Evolutionary conservation across 352 stramenopile species (phyloP).

Genomic region (Phytophthora agathidicida): DNA sequence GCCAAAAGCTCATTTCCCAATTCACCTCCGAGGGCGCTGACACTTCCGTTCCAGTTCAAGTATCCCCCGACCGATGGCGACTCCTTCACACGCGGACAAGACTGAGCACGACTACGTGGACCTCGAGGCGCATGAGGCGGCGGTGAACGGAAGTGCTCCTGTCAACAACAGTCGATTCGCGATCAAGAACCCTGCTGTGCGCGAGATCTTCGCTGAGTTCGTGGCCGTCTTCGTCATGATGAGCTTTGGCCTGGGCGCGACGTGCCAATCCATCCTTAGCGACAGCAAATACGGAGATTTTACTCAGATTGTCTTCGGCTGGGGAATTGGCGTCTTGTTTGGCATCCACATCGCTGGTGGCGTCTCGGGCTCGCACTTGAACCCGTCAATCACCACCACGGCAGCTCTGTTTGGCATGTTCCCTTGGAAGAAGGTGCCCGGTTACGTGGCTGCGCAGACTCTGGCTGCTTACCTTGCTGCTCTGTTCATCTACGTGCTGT

Average conservation of each 20-base stretch:
- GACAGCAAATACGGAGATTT: conserved; percentile 36
- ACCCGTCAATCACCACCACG: conserved; percentile 45
- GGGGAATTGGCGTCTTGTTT: conserved; percentile 55
- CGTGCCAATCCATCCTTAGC: conserved; percentile 42
- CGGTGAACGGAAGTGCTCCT: conserved; percentile 18
- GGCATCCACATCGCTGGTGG: conserved; percentile 50
- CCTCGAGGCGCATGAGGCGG: conserved; percentile 31
- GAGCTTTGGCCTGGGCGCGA: conserved; percentile 40
- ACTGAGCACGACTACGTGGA: conserved; percentile 41
- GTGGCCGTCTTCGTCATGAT: conserved; percentile 51
- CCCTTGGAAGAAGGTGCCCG: conserved; percentile 57
- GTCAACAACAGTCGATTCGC: conserved; percentile 34
- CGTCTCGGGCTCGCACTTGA: conserved; percentile 51
- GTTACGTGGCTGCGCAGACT: conserved; percentile 50
- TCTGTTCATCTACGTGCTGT: conserved; percentile 55
- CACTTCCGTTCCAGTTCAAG: conserved; percentile 14
- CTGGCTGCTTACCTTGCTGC: conserved; percentile 53
- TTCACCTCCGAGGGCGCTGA: conserved; percentile 22
- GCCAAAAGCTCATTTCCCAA: conserved; percentile 28
- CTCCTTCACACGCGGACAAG: conserved; percentile 34
- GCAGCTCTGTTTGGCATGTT: conserved; percentile 38
- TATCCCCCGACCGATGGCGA: conserved; percentile 16
- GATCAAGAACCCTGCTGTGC: conserved; percentile 39
- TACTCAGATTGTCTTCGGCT: conserved; percentile 45
- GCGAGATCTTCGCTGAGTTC: conserved; percentile 45